Evolutionary conservation across 805 yeast genomes (phyloP).

Genomic region (Pichia manshurica): DNA sequence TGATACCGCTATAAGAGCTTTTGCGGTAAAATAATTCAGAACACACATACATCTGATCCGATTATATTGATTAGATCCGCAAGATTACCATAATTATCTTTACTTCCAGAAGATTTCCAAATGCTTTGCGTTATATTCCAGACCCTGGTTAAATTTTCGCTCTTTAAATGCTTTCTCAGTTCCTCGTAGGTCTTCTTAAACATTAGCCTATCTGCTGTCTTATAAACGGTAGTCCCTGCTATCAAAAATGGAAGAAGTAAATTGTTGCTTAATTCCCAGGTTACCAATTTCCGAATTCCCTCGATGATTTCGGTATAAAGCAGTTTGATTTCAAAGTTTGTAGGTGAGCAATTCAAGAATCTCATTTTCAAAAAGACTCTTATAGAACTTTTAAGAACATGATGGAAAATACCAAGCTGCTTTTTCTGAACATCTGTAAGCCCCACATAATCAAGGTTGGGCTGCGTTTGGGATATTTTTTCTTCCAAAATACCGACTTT

Average conservation of each 20-base stretch:
- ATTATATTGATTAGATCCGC: no score
- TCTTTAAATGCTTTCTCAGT: neutral
- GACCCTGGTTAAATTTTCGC: slow-evolving; percentile 1
- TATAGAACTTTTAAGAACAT: neutral
- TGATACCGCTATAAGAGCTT: no score
- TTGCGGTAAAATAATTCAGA: no score
- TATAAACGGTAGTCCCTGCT: neutral
- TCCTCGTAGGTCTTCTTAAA: neutral
- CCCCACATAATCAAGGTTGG: neutral
- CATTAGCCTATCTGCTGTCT: neutral
- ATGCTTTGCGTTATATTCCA: slow-evolving; percentile 2
- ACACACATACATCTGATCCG: no score
- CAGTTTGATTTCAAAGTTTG: slow-evolving; percentile 1
- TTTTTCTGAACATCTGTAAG: neutral
- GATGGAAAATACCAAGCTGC: neutral
- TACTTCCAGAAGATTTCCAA: neutral
- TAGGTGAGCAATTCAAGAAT: neutral
- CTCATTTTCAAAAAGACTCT: slow-evolving; percentile 1
- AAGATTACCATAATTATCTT: no score
- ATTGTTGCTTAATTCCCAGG: neutral
- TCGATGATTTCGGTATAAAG: neutral
- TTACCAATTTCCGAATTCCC: neutral
- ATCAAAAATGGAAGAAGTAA: slow-evolving; percentile 3
- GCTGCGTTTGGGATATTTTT: neutral
- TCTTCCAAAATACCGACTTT: neutral